Percentiles rank a stretch among this genome's conserved stretches.
phyloP scores from a whole-genome alignment of 495 filamentous ascomycete genomes.

The Xylaria scruposa region DNA sequence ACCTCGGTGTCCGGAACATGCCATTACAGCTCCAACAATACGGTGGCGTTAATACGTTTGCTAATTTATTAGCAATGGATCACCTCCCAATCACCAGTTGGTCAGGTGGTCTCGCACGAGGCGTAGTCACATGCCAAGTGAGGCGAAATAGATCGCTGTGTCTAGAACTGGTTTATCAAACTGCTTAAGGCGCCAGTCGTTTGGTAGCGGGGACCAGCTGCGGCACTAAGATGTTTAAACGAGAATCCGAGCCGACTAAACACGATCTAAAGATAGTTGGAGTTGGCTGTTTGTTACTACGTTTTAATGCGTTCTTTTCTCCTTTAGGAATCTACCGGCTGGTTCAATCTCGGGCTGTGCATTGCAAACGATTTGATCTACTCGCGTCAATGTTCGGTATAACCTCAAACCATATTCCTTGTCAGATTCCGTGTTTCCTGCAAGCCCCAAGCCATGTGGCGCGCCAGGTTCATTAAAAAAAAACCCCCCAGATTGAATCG shows the following conservation, averaged over 20 bases:
- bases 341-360: neutral
- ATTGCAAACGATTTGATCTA: neutral
- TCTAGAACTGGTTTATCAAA: neutral
- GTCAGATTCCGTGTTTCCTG: neutral
- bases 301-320: neutral
- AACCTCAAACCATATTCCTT: neutral
- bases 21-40: neutral
- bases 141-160: neutral
- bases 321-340: neutral
- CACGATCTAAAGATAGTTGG: neutral
- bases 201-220: neutral
- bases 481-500: neutral
- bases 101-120: neutral
- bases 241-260: neutral
- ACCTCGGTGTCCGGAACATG: conserved; percentile 4
- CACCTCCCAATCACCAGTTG: too few relatives aligned
- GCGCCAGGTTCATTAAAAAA: neutral
- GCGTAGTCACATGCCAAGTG: conserved; percentile 4
- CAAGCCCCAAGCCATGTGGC: neutral
- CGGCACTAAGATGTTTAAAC: neutral
- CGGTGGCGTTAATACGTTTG: neutral
- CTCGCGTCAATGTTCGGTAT: neutral
- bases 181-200: neutral
- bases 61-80: neutral
- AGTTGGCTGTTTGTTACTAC: neutral